Percentiles rank a stretch among this genome's conserved stretches.
phyloP scores from a whole-genome alignment of 192 early-diverging fungal species.

The Podila clonocystis region DNA sequence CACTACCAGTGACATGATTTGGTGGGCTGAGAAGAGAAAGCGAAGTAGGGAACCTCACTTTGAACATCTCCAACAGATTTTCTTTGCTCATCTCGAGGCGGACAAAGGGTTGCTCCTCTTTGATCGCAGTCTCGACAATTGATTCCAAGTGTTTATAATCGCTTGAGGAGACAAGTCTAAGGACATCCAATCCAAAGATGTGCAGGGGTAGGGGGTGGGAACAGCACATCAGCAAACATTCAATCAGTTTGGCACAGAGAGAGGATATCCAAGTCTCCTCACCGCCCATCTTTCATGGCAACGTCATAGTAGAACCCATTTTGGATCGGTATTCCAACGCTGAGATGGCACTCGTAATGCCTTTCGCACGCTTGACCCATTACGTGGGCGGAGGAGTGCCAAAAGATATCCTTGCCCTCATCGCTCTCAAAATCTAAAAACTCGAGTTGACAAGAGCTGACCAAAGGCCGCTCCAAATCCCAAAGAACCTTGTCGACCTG shows the following conservation, averaged over 20 bases:
- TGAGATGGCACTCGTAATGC: conserved; percentile 97
- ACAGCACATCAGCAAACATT: too few species aligned
- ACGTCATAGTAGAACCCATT: conserved; percentile 94
- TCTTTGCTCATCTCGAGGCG: conserved; percentile 91
- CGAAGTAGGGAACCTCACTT: conserved; percentile 39
- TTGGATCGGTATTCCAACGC: conserved; percentile 94
- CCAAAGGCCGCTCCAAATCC: conserved; percentile 89
- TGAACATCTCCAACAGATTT: conserved; percentile 96
- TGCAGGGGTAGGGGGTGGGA: too few species aligned
- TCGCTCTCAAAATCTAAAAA: conserved; percentile 94
- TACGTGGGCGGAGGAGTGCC: conserved; percentile 98
- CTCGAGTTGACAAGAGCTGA: conserved; percentile 79
- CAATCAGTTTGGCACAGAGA: too few species aligned
- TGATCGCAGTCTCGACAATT: conserved; percentile 83
- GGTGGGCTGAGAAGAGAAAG: neutral
- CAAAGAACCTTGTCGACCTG: conserved; percentile 85
- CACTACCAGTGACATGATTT: too few species aligned
- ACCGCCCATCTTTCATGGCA: conserved; percentile 74
- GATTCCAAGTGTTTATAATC: conserved; percentile 91
- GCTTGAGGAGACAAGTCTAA: conserved; percentile 73
- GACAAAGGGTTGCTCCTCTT: conserved; percentile 96
- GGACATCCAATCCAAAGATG: too few species aligned
- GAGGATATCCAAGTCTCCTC: too few species aligned
- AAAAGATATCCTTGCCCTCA: conserved; percentile 94
- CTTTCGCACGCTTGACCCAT: conserved; percentile 97